phyloP scores from a whole-genome alignment of 1,139 yeast genomes.

The Nakaseomyces glabratus region DNA sequence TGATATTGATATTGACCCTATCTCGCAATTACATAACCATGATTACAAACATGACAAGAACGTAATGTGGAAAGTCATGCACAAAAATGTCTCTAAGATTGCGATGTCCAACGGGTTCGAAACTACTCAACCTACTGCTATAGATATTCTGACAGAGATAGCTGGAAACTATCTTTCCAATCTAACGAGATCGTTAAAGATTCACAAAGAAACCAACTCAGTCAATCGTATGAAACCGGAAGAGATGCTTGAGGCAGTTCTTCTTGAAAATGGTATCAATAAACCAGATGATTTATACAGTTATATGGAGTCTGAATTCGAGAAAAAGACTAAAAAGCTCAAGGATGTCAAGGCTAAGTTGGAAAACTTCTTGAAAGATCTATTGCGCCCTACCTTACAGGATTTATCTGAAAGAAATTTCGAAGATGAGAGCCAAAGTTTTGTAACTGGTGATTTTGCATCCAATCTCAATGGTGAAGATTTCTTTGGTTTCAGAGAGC shows the following conservation, averaged over 20 bases:
- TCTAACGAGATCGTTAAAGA: constrained; percentile 59
- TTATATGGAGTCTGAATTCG: constrained; percentile 64
- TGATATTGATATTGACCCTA: constrained; percentile 61
- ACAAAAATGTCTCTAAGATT: constrained; percentile 64
- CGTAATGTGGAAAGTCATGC: constrained; percentile 57
- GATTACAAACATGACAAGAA: constrained; percentile 51
- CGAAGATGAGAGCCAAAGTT: constrained; percentile 86
- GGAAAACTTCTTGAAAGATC: constrained; percentile 66
- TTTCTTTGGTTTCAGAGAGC: constrained; percentile 90
- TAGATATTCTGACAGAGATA: constrained; percentile 70
- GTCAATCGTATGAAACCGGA: constrained; percentile 35
- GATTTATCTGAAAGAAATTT: constrained; percentile 73
- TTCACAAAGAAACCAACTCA: constrained; percentile 60
- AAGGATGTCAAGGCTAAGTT: constrained; percentile 59
- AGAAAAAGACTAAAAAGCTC: constrained; percentile 61
- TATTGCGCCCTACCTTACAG: constrained; percentile 72
- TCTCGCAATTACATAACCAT: constrained; percentile 54
- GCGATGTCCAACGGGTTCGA: constrained; percentile 95
- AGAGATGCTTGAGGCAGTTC: constrained; percentile 50
- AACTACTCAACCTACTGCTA: constrained; percentile 66
- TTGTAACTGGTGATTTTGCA: constrained; percentile 88
- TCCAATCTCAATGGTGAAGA: constrained; percentile 82
- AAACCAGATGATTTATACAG: constrained; percentile 70
- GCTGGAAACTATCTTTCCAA: constrained; percentile 75
- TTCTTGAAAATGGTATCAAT: constrained; percentile 77